A percentile compares a stretch with the other conserved stretches of the same genome.
Conservation (phyloP, 257 asterid species). For the Nicotiana tomentosiformis region DNA sequence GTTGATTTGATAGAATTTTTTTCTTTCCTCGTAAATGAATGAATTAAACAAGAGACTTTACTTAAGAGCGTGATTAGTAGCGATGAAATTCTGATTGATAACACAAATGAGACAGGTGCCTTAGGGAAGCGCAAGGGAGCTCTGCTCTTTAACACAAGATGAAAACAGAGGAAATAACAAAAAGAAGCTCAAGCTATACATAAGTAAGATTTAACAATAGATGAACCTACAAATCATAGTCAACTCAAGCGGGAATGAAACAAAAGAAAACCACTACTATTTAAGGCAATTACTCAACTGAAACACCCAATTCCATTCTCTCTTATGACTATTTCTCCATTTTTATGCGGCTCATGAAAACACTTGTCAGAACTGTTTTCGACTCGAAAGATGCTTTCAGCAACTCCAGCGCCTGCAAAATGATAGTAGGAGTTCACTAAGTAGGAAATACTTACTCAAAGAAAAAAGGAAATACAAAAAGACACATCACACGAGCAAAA, state of each 20-base stretch:
- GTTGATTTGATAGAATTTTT: no score
- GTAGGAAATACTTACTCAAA: no score
- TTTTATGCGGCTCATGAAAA: not conserved
- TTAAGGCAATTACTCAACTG: not conserved
- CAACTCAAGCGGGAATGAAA: not conserved
- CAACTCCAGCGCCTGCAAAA: slow-evolving; percentile 14
- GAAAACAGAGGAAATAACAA: not conserved
- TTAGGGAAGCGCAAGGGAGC: no score
- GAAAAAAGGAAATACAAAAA: not conserved
- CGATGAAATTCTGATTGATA: no score
- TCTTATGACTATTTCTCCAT: not conserved
- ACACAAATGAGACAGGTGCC: no score
- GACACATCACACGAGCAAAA: not conserved
- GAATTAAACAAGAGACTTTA: no score
- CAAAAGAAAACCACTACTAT: not conserved
- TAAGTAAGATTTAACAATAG: not conserved
- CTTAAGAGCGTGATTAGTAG: no score
- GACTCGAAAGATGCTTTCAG: slow-evolving; percentile 22
- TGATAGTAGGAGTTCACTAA: not conserved
- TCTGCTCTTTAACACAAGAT: no score
- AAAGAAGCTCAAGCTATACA: not conserved
- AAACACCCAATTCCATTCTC: not conserved
- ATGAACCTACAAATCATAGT: not conserved
- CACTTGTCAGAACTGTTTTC: not conserved
- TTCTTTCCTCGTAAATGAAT: no score